Conservation (phyloP, 1,139 yeast genomes). For the Lodderomyces theae region DNA sequence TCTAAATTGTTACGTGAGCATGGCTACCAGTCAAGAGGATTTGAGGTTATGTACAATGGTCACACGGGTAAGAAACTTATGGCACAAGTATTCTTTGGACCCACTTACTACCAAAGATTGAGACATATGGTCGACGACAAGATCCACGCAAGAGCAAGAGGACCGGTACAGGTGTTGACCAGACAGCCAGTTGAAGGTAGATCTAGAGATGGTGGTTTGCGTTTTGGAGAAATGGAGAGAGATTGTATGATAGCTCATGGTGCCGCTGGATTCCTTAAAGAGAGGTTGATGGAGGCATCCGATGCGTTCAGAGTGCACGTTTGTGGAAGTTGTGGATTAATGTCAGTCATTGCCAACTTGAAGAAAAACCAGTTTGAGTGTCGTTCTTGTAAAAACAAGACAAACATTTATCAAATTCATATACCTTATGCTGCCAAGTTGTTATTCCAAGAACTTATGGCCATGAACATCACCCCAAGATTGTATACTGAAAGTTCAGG, state of each 20-base stretch:
- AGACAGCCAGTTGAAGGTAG: conserved; percentile 99
- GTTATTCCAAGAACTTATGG: conserved; percentile 97
- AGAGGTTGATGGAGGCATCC: conserved; percentile 97
- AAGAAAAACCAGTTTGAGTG: conserved; percentile 98
- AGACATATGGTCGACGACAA: conserved; percentile 99
- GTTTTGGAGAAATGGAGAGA: conserved; percentile 99
- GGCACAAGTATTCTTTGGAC: conserved; percentile 99
- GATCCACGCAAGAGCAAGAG: conserved; percentile 99
- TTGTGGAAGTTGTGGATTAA: conserved; percentile 96
- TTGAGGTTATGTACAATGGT: conserved; percentile 97
- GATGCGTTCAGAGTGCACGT: conserved; percentile 98
- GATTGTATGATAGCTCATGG: conserved; percentile 99
- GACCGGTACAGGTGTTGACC: conserved; percentile 96
- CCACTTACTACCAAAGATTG: conserved; percentile 96
- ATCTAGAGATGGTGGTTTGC: conserved; percentile 98
- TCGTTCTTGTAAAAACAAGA: conserved; percentile 97
- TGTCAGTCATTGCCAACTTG: conserved; percentile 95
- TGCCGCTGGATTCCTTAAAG: conserved; percentile 96
- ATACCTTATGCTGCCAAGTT: conserved; percentile 97
- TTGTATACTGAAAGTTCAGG: conserved; percentile 67
- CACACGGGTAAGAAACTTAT: conserved; percentile 96
- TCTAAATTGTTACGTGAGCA: conserved; percentile 88
- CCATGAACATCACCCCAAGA: conserved; percentile 94
- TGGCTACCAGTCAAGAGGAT: conserved; percentile 97
- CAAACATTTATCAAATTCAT: conserved; percentile 95